Evolutionary conservation across 2,329 filamentous ascomycete species (phyloP).

Genomic region (Chaetomium strumarium): DNA sequence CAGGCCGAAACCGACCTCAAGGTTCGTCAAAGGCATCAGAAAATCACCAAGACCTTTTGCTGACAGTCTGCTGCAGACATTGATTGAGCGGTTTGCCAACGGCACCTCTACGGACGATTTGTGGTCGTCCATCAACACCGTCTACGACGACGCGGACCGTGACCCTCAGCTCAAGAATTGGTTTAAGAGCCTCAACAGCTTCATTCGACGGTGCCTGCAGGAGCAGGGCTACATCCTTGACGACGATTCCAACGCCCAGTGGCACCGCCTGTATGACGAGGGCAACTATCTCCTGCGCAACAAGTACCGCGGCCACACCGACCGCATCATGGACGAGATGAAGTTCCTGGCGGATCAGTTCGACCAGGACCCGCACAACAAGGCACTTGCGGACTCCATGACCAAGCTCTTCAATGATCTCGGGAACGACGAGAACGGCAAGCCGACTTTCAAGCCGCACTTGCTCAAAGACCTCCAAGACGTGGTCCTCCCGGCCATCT

Average conservation of each 20-base stretch:
- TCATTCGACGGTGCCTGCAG: slow-evolving; percentile 75
- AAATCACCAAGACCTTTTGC: slow-evolving; percentile 23
- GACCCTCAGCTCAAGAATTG: slow-evolving; percentile 83
- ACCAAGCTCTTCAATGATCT: slow-evolving; percentile 82
- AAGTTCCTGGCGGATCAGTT: slow-evolving; percentile 89
- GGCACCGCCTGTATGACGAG: slow-evolving; percentile 78
- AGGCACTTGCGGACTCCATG: slow-evolving; percentile 66
- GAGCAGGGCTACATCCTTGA: slow-evolving; percentile 89
- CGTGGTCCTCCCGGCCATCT: slow-evolving; percentile 74
- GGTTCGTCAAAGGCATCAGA: slow-evolving; percentile 35
- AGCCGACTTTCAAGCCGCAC: slow-evolving; percentile 86
- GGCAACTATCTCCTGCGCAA: slow-evolving; percentile 82
- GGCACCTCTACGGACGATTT: slow-evolving; percentile 83
- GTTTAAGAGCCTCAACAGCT: slow-evolving; percentile 75
- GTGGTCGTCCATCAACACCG: slow-evolving; percentile 74
- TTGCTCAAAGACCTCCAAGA: slow-evolving; percentile 83
- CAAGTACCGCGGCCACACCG: slow-evolving; percentile 79
- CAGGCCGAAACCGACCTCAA: slow-evolving; percentile 74
- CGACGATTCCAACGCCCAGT: slow-evolving; percentile 71
- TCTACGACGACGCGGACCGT: slow-evolving; percentile 80
- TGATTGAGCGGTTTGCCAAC: slow-evolving; percentile 95
- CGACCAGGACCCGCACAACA: slow-evolving; percentile 81
- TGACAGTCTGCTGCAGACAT: slow-evolving; percentile 50
- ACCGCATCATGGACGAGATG: slow-evolving; percentile 80
- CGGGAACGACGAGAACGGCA: slow-evolving; percentile 80